Percentiles rank a stretch among this genome's conserved stretches.
These are phyloP conservation scores for Cyanophora paradoxa DNA, from an alignment of 78 protist species.

Conservation along the genomic window DNA sequence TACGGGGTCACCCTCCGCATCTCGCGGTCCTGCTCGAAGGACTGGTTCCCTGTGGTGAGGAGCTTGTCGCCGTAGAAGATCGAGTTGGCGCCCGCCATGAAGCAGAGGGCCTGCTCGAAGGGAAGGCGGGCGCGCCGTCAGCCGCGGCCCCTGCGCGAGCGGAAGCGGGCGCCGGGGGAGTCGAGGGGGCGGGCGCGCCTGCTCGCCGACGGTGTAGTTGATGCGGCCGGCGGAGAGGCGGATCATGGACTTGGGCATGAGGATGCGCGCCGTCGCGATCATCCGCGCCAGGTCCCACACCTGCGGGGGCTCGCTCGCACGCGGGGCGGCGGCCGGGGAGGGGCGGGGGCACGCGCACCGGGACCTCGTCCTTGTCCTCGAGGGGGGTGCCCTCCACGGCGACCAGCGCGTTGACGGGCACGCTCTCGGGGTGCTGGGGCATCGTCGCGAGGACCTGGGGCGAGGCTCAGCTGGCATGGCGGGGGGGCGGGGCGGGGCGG, in stretches of 20 bases:
- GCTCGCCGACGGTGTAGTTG: constrained; percentile 30
- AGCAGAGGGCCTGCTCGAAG: constrained; percentile 32
- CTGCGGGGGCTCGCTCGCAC: no score
- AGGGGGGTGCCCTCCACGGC: constrained; percentile 58
- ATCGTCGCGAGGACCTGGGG: constrained; percentile 35
- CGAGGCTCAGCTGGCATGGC: no score
- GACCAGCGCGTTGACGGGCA: constrained; percentile 64
- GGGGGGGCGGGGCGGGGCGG: no score
- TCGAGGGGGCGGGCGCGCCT: not conserved
- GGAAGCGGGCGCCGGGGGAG: not conserved
- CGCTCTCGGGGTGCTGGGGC: constrained; percentile 58
- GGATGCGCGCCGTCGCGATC: constrained; percentile 61
- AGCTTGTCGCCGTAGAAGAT: constrained; percentile 66
- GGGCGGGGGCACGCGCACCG: not conserved
- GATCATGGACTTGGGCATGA: constrained; percentile 46
- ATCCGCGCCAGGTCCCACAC: constrained; percentile 45
- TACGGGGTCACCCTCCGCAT: no score
- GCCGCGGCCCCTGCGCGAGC: not conserved
- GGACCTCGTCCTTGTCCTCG: not conserved
- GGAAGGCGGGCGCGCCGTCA: no score
- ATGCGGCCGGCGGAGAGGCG: constrained; percentile 64
- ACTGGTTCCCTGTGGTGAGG: no score
- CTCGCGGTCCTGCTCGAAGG: no score
- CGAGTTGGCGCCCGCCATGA: constrained; percentile 67
- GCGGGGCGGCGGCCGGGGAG: no score